A percentile compares a stretch with the other conserved stretches of the same genome.
Evolutionary conservation across 2,329 filamentous ascomycete genomes (phyloP).

Genomic region (Aurifilum marmelostoma): DNA sequence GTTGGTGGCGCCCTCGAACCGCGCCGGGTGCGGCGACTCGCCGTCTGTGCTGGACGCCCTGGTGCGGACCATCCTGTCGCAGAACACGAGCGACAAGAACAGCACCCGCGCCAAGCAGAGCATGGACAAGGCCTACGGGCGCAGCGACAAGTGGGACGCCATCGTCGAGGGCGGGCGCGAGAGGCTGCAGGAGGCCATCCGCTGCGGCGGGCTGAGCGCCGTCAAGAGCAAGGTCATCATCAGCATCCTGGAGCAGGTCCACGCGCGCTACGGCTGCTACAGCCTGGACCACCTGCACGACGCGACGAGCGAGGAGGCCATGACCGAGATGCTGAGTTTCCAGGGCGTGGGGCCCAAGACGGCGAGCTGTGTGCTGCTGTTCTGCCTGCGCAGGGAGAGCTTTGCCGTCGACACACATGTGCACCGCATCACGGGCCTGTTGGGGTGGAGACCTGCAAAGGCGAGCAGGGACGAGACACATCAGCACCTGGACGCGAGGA

Average conservation of each 20-base stretch:
- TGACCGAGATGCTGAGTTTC: slow-evolving; percentile 54
- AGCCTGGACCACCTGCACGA: slow-evolving; percentile 54
- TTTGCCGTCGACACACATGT: slow-evolving; percentile 61
- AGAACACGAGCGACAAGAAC: slow-evolving; percentile 56
- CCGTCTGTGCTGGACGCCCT: slow-evolving; percentile 56
- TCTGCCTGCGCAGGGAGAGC: slow-evolving; percentile 50
- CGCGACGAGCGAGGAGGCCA: slow-evolving; percentile 48
- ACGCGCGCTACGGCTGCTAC: slow-evolving; percentile 46
- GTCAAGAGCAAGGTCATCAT: slow-evolving; percentile 77
- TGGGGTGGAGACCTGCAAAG: slow-evolving; percentile 51
- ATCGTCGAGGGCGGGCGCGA: slow-evolving; percentile 45
- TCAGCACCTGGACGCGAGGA: slow-evolving; percentile 51
- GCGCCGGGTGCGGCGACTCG: slow-evolving; percentile 63
- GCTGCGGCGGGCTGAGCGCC: slow-evolving; percentile 69
- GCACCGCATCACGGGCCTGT: slow-evolving; percentile 50
- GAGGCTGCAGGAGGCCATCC: slow-evolving; percentile 63
- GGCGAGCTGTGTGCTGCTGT: slow-evolving; percentile 56
- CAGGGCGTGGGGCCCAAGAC: slow-evolving; percentile 59
- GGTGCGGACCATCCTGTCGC: slow-evolving; percentile 55
- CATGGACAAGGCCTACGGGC: slow-evolving; percentile 50
- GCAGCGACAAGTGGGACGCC: slow-evolving; percentile 47
- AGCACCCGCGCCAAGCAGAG: slow-evolving; percentile 62
- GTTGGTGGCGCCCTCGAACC: slow-evolving; percentile 63
- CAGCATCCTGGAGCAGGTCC: slow-evolving; percentile 66
- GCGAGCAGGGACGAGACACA: slow-evolving; percentile 51